A percentile compares a stretch with the other conserved stretches of the same genome.
These are phyloP conservation scores for Iris macrosiphon DNA, from an alignment of 106 monocot genomes.

Conservation along the genomic window DNA sequence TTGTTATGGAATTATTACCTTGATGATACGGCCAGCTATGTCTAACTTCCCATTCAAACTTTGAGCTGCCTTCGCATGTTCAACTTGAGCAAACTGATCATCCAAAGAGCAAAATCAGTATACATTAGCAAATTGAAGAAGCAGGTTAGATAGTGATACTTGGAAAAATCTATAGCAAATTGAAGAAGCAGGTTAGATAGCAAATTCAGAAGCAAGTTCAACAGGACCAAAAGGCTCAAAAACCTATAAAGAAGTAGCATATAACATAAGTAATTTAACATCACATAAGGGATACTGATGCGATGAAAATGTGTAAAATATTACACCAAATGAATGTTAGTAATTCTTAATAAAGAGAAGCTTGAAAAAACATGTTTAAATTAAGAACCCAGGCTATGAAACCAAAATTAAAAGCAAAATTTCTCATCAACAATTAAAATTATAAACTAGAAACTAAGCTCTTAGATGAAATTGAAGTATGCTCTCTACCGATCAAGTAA, in stretches of 20 bases:
- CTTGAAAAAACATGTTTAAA: no score
- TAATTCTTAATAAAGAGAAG: no score
- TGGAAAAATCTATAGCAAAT: slow-evolving; percentile 85
- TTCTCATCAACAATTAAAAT: no score
- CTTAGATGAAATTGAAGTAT: no score
- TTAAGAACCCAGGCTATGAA: no score
- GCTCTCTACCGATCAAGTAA: no score
- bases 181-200: slow-evolving; percentile 63
- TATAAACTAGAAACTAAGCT: no score
- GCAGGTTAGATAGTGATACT: slow-evolving; percentile 6
- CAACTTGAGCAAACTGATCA: slow-evolving; percentile 54
- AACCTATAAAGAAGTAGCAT: slow-evolving; percentile 43
- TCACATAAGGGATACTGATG: no score
- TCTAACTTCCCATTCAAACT: slow-evolving; percentile 82
- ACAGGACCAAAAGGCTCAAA: slow-evolving; percentile 90
- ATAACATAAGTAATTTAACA: no score
- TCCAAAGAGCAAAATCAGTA: background rate
- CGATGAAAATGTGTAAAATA: no score
- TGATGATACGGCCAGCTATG: slow-evolving; percentile 67
- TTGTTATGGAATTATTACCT: slow-evolving; percentile 22
- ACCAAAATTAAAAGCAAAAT: no score
- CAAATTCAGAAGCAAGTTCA: slow-evolving; percentile 72
- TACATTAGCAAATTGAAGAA: background rate
- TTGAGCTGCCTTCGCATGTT: slow-evolving; percentile 69
- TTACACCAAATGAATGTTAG: no score